Evolutionary conservation across 495 filamentous ascomycete genomes (phyloP), one percentile per base, ranked within the genome.

Genomic region (Penicillium mononematosum): DNA sequence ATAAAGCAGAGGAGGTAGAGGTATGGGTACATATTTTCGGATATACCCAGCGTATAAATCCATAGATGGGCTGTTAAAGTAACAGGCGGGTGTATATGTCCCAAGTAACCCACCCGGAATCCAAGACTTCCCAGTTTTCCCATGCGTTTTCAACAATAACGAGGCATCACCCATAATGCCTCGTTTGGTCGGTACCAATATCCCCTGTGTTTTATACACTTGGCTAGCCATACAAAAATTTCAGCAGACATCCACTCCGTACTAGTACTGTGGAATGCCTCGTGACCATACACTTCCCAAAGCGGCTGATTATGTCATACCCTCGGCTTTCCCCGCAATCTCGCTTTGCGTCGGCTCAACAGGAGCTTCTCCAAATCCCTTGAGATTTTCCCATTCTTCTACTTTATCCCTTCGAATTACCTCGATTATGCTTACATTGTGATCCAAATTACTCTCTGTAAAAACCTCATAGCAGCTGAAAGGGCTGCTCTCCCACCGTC

Each of bases 261-360:
- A 32, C 29, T 32, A 32, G 31, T 32, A 4, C 31, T 34, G 31
- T 10, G n/a, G 0, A 5, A 38, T 14, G 16, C 36, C 16, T 16
- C 36, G 36, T 38, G 36, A 38, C 36, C 36, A 38, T n/a, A n/a
- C 36, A 39, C n/a, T 17, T 17, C 41, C 50, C 39, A 44, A 59
- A 52, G 51, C 53, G 57, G 65, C 12, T 36, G 56, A 52, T 58
- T 53, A 48, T 22, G 54, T 73, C 68, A 74, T 49, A 2, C 36
- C 42, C 53, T 43, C 52, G 55, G 53, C 55, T 62, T 74, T 70
- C 72, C 73, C 73, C 72, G 72, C 72, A 71, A 62, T 67, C 62
- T 71, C 72, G 71, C 71, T 74, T 75, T 75, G 70, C 74, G 69
- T 75, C 73, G 74, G 73, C 72, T 71, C 45, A 68, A 67, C 42